A percentile compares a stretch with the other conserved stretches of the same genome.
Conservation (phyloP, 1,284 basidiomycete species). For the Ceratobasidium sp. region DNA sequence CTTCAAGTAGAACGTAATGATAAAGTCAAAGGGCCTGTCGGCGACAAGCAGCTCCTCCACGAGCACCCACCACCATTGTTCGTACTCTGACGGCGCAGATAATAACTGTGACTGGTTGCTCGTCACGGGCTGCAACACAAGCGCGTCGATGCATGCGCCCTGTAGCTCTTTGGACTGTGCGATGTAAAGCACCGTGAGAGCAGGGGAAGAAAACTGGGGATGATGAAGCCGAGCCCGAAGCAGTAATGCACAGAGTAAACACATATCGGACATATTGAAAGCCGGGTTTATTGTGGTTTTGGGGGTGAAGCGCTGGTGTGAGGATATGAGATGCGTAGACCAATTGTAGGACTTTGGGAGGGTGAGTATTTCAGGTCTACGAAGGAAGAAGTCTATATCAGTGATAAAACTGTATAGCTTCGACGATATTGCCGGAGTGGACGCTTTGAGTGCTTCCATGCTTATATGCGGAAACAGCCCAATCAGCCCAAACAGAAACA, state of each 20-base stretch:
- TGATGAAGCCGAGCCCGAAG: background rate
- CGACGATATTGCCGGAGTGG: background rate
- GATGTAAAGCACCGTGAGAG: background rate
- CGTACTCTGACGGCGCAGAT: background rate
- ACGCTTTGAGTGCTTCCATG: background rate
- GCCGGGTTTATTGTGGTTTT: background rate
- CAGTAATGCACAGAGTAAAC: background rate
- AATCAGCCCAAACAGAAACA: background rate
- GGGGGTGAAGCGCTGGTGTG: background rate
- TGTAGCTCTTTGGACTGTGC: background rate
- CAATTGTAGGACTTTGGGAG: background rate
- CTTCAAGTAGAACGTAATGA: no score
- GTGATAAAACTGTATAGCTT: background rate
- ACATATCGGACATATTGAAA: background rate
- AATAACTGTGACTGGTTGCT: background rate
- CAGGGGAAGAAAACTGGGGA: background rate
- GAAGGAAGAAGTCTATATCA: no score
- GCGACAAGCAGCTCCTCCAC: no score
- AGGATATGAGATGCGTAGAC: background rate
- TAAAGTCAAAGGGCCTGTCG: no score
- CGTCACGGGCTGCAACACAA: background rate
- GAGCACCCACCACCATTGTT: no score
- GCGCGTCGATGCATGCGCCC: background rate
- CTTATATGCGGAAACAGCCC: background rate
- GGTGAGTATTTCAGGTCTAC: background rate